Conservation (phyloP, 2,329 filamentous ascomycete genomes). For the Fusarium pseudograminearum region DNA sequence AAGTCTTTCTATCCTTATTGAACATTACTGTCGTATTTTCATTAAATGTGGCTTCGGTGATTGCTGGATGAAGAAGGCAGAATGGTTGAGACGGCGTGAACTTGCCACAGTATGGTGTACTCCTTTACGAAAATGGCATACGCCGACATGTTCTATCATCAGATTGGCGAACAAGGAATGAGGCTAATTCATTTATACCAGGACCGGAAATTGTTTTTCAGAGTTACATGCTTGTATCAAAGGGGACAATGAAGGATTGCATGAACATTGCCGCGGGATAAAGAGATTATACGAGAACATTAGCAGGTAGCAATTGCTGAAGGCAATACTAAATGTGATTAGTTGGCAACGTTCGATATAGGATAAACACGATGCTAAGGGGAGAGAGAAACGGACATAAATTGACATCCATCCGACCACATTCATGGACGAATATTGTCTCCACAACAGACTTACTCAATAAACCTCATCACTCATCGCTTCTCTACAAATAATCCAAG, state of each 20-base stretch:
- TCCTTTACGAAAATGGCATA: neutral
- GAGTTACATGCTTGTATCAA: accelerated
- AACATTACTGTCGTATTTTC: neutral
- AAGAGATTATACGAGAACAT: too few relatives aligned
- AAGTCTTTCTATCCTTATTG: too few relatives aligned
- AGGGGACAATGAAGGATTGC: too few relatives aligned
- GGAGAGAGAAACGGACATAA: neutral
- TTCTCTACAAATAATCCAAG: neutral
- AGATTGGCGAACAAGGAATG: neutral
- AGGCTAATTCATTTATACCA: too few relatives aligned
- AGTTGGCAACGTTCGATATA: too few relatives aligned
- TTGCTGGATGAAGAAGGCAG: neutral
- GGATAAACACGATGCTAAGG: too few relatives aligned
- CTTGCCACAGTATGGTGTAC: neutral
- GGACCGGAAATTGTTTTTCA: neutral
- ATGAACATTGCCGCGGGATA: too few relatives aligned
- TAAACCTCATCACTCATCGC: neutral
- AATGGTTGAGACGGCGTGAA: neutral
- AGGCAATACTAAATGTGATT: too few relatives aligned
- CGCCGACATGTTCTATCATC: neutral
- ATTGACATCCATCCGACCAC: neutral
- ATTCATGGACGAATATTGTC: too few relatives aligned
- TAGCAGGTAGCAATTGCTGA: too few relatives aligned
- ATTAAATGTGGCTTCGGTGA: neutral
- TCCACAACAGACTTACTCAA: neutral